Evolutionary conservation across 345 rosid species (phyloP).

Genomic region (Eucalyptus albens): DNA sequence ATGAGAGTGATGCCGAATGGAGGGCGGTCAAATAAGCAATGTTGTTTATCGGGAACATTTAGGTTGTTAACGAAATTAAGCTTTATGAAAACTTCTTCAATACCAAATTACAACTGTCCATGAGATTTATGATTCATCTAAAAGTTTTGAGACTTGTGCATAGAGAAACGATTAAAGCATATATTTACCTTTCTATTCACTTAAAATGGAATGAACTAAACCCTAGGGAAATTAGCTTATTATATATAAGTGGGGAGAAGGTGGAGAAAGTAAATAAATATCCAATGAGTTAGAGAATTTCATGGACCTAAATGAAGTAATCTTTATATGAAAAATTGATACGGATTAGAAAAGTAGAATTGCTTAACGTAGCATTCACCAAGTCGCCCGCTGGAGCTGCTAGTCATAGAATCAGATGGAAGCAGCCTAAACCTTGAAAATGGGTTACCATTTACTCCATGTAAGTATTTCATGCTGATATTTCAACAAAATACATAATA

Average conservation of each 20-base stretch:
- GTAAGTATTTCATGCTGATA: too few relatives aligned
- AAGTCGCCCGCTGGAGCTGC: too few relatives aligned
- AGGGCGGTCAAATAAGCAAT: background rate
- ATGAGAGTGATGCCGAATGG: background rate
- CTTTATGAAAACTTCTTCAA: too few relatives aligned
- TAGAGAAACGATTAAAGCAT: background rate
- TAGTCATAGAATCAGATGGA: background rate
- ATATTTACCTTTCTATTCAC: background rate
- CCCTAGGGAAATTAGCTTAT: background rate
- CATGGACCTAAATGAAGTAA: background rate
- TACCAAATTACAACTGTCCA: background rate
- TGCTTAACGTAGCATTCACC: background rate
- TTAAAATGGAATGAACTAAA: background rate
- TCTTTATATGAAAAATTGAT: background rate
- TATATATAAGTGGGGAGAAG: background rate
- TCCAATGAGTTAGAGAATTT: background rate
- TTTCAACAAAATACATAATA: too few relatives aligned
- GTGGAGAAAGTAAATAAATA: background rate
- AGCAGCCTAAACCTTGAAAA: background rate
- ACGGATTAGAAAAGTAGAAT: background rate
- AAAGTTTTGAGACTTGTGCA: background rate
- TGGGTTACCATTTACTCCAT: too few relatives aligned
- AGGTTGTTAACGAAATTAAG: background rate
- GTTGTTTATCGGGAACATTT: background rate
- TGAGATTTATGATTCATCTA: background rate